A percentile compares a stretch with the other conserved stretches of the same genome.
These are phyloP conservation scores for Thelephora terrestris DNA, from an alignment of 1,284 basidiomycete species.

Conservation along the genomic window DNA sequence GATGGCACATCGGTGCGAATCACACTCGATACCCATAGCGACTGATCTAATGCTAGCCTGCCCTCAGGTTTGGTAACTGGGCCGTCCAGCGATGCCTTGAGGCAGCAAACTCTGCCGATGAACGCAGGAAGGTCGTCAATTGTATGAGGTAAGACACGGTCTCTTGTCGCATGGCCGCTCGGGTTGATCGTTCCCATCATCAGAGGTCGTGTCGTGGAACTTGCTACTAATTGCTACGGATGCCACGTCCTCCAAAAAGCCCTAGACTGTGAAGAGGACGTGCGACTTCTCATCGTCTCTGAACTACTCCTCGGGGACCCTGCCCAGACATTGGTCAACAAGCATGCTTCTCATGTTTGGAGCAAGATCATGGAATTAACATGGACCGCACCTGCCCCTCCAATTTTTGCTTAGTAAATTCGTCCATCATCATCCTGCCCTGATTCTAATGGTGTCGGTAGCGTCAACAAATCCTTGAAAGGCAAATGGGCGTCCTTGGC, in stretches of 20 bases:
- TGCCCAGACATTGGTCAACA: slow-evolving; percentile 73
- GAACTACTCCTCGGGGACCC: slow-evolving; percentile 73
- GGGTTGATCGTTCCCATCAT: background rate
- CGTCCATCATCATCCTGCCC: slow-evolving; percentile 1
- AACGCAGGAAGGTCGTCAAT: slow-evolving; percentile 64
- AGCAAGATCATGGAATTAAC: slow-evolving; percentile 81
- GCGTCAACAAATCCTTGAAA: slow-evolving; percentile 73
- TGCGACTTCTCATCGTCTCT: slow-evolving; percentile 67
- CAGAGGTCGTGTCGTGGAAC: slow-evolving; percentile 71
- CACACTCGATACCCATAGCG: background rate
- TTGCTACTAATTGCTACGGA: slow-evolving; percentile 78
- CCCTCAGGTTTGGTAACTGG: slow-evolving; percentile 71
- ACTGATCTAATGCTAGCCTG: slow-evolving; percentile 1
- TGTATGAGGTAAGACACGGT: slow-evolving; percentile 60
- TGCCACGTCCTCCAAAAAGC: slow-evolving; percentile 82
- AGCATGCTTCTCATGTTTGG: slow-evolving; percentile 82
- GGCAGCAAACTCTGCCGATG: slow-evolving; percentile 57
- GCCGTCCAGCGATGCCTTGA: slow-evolving; percentile 77
- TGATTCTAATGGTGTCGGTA: slow-evolving; percentile 19
- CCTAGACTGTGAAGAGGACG: slow-evolving; percentile 79
- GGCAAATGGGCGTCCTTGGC: slow-evolving; percentile 80
- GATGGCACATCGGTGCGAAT: slow-evolving; percentile 70
- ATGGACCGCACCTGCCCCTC: slow-evolving; percentile 73
- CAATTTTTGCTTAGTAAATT: slow-evolving; percentile 72
- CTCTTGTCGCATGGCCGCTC: background rate